Conservation (phyloP, 441 rosid species). For the Francoa sonchifolia region DNA sequence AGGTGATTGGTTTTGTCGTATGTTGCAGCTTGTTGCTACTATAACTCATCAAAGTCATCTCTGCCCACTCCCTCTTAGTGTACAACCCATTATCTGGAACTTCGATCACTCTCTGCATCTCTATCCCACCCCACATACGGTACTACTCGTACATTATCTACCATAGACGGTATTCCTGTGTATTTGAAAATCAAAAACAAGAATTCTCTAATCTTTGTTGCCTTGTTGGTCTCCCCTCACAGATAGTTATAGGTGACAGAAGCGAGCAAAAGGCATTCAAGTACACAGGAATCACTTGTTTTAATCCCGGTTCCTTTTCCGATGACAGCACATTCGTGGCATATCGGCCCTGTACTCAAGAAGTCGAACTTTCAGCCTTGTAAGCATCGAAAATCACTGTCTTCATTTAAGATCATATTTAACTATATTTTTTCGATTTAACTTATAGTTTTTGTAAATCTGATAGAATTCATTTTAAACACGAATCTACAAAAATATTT, state of each 20-base stretch:
- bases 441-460: no score
- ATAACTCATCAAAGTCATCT: constrained; percentile 93
- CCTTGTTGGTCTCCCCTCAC: constrained; percentile 12
- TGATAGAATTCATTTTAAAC: no score
- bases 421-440: no score
- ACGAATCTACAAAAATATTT: no score
- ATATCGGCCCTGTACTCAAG: constrained; percentile 68
- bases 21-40: constrained; percentile 82
- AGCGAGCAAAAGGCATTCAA: constrained; percentile 77
- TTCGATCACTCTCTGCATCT: constrained; percentile 84
- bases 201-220: no score
- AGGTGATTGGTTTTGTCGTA: constrained; percentile 7
- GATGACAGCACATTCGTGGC: constrained; percentile 67
- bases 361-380: constrained; percentile 69
- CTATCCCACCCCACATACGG: constrained; percentile 86
- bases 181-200: background rate
- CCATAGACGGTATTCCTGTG: background rate
- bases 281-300: constrained; percentile 70
- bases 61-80: constrained; percentile 82
- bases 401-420: no score
- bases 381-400: constrained; percentile 21
- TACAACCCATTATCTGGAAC: constrained; percentile 91
- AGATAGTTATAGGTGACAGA: constrained; percentile 76
- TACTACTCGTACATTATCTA: constrained; percentile 7
- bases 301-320: constrained; percentile 87